Percentiles rank a stretch among this genome's conserved stretches.
These are phyloP conservation scores for Candida ponderosae DNA, from an alignment of 805 yeast genomes.

Conservation along the genomic window DNA sequence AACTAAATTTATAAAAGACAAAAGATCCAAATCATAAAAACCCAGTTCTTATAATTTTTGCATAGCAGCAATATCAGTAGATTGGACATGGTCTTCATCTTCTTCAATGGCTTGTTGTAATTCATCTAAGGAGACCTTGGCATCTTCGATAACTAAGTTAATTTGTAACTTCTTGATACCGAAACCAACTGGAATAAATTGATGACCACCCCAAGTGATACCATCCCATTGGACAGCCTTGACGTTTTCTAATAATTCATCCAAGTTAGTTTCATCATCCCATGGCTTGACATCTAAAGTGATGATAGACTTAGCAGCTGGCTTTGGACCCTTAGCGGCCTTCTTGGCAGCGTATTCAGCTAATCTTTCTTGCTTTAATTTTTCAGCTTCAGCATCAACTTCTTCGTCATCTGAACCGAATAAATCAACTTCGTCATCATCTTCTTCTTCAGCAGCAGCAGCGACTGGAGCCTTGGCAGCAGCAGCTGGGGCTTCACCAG, in stretches of 20 bases:
- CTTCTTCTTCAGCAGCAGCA: conserved; percentile 62
- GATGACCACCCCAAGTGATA: conserved; percentile 97
- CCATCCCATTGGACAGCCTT: conserved; percentile 86
- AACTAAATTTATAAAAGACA: too few species aligned
- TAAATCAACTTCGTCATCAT: conserved; percentile 86
- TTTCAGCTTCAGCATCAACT: conserved; percentile 95
- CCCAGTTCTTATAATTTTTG: conserved; percentile 90
- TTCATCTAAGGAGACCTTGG: conserved; percentile 86
- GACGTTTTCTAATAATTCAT: conserved; percentile 79
- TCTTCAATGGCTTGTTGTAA: conserved; percentile 70
- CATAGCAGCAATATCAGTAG: conserved; percentile 98
- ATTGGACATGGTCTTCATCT: conserved; percentile 99
- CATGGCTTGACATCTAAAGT: conserved; percentile 98
- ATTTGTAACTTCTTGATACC: conserved; percentile 99
- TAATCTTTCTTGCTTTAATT: conserved; percentile 92
- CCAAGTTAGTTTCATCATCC: conserved; percentile 99
- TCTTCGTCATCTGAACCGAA: conserved; percentile 91
- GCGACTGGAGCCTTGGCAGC: too few species aligned
- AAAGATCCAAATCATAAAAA: too few species aligned
- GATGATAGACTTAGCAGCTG: conserved; percentile 97
- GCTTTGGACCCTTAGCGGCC: conserved; percentile 95
- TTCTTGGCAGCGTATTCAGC: conserved; percentile 97
- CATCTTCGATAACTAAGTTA: conserved; percentile 97
- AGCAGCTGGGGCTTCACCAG: conserved; percentile 45
- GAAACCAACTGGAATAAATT: conserved; percentile 95